These are phyloP conservation scores for Wickerhamomyces ciferrii DNA, from an alignment of 805 yeast species.

Conservation along the genomic window DNA sequence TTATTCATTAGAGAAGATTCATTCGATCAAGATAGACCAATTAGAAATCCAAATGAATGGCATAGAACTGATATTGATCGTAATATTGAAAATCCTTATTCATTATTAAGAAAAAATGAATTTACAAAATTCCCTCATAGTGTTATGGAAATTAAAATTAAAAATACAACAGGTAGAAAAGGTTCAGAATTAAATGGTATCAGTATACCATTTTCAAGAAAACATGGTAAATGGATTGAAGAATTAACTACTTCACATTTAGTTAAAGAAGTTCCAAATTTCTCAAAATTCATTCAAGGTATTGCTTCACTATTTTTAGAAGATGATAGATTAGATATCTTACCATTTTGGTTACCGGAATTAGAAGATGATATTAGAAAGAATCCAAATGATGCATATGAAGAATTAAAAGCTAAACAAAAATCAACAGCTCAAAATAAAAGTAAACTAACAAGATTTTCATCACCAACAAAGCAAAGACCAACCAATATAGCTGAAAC, in stretches of 20 bases:
- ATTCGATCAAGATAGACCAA: slow-evolving; percentile 78
- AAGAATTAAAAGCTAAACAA: slow-evolving; percentile 53
- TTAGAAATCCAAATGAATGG: slow-evolving; percentile 86
- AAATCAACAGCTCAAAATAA: slow-evolving; percentile 38
- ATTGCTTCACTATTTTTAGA: slow-evolving; percentile 83
- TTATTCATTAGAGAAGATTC: slow-evolving; percentile 86
- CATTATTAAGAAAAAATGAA: slow-evolving; percentile 81
- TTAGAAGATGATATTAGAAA: slow-evolving; percentile 72
- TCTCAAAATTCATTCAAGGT: slow-evolving; percentile 92
- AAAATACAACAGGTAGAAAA: slow-evolving; percentile 35
- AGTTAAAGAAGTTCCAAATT: slow-evolving; percentile 91
- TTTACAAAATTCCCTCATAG: slow-evolving; percentile 77
- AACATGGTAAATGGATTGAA: slow-evolving; percentile 70
- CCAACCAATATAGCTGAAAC: slow-evolving; percentile 1
- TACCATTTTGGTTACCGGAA: slow-evolving; percentile 95
- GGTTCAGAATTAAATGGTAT: slow-evolving; percentile 25
- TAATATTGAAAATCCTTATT: slow-evolving; percentile 59
- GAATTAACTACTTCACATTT: slow-evolving; percentile 80
- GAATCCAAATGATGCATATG: slow-evolving; percentile 75
- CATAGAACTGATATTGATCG: slow-evolving; percentile 90
- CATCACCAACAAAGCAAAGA: background rate
- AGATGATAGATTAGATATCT: slow-evolving; percentile 81
- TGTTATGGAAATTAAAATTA: slow-evolving; percentile 81
- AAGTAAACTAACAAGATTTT: slow-evolving; percentile 30
- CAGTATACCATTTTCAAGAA: slow-evolving; percentile 39